Percentiles rank a stretch among this genome's conserved stretches.
Conservation (phyloP, 179 eudicot species). For the Amaranthus tricolor region DNA sequence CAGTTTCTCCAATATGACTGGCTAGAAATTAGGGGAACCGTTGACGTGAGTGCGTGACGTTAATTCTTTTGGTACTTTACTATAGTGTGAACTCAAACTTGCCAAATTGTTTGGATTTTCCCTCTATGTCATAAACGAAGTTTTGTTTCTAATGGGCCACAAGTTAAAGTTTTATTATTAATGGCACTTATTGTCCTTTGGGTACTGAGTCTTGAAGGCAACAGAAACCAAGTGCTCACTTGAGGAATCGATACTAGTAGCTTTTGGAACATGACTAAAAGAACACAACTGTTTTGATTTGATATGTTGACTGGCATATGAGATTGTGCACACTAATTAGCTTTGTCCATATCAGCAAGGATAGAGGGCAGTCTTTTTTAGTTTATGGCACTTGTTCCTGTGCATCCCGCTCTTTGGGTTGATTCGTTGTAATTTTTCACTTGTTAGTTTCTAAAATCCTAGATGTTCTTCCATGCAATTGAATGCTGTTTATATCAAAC, state of each 20-base stretch:
- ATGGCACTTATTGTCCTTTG: not conserved
- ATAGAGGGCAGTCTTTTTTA: not conserved
- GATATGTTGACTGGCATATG: conserved; percentile 6
- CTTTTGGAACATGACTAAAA: not conserved
- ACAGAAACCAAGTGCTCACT: no score
- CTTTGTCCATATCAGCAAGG: not conserved
- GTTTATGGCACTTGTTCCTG: conserved; percentile 2
- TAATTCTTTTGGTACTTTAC: not conserved
- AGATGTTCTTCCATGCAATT: not conserved
- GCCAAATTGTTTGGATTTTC: not conserved
- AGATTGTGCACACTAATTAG: not conserved
- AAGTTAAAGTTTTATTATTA: not conserved
- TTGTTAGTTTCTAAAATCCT: not conserved
- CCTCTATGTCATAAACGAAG: not conserved
- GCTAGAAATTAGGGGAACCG: not conserved
- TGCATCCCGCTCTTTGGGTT: not conserved
- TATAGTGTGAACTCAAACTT: not conserved
- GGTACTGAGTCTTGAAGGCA: not conserved
- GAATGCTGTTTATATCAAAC: conserved; percentile 20
- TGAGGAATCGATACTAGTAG: not conserved
- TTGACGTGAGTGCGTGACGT: not conserved
- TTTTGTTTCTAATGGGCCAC: not conserved
- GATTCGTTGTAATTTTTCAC: not conserved
- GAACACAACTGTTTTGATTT: not conserved
- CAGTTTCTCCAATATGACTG: not conserved